Percentiles rank a stretch among this genome's conserved stretches.
These are phyloP conservation scores for Talaromyces marneffei DNA, from an alignment of 2,329 filamentous ascomycete genomes.

Conservation along the genomic window DNA sequence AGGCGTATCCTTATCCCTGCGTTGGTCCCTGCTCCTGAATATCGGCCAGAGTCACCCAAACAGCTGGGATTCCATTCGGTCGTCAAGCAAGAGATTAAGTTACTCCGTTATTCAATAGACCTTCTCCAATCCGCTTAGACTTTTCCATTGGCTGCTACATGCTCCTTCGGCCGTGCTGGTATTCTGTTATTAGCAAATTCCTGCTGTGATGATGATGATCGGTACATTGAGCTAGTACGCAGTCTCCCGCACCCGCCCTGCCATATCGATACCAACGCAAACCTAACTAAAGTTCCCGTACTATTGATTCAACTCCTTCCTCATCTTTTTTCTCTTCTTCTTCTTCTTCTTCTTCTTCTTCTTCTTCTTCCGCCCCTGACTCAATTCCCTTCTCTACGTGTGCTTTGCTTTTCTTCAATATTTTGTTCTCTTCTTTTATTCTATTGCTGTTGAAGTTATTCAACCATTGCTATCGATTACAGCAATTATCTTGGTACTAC, in stretches of 20 bases:
- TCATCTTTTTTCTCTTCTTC: neutral
- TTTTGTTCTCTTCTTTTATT: neutral
- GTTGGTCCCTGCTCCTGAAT: conserved; percentile 9
- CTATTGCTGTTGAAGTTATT: neutral
- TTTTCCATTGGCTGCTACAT: neutral
- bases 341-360: neutral
- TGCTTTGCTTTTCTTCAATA: neutral
- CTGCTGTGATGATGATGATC: neutral
- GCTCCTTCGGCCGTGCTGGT: too few species aligned
- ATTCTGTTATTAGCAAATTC: neutral
- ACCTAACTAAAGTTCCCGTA: neutral
- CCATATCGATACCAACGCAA: neutral
- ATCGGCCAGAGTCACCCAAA: neutral
- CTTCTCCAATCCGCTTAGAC: neutral
- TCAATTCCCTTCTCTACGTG: neutral
- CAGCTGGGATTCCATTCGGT: conserved; percentile 8
- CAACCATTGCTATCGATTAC: neutral
- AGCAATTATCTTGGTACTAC: neutral
- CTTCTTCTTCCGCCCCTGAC: neutral
- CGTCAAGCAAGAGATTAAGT: neutral
- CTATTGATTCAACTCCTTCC: neutral
- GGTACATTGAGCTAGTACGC: neutral
- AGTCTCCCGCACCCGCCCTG: neutral
- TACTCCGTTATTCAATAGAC: neutral
- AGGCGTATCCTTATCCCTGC: neutral